These are phyloP conservation scores for Allium fistulosum DNA, from an alignment of 106 monocot genomes.

Conservation along the genomic window DNA sequence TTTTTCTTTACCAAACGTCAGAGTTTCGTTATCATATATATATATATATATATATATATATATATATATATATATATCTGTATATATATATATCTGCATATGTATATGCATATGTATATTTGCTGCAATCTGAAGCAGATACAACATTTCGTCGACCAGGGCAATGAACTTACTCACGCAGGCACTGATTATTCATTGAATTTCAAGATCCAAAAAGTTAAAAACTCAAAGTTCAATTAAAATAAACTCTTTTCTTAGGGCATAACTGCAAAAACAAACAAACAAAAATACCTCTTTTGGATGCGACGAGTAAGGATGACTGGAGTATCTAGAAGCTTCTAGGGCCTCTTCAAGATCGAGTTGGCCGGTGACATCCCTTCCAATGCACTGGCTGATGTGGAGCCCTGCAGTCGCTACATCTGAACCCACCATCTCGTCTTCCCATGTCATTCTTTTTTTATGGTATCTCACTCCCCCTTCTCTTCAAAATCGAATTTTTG, in stretches of 20 bases:
- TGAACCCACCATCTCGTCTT: slow-evolving; percentile 74
- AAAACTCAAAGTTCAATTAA: background rate
- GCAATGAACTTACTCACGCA: too few species aligned
- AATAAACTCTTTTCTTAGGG: background rate
- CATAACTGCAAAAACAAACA: background rate
- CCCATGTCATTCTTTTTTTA: slow-evolving; percentile 52
- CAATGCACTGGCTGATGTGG: slow-evolving; percentile 80
- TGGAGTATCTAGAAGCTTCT: slow-evolving; percentile 78
- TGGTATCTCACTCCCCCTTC: too few species aligned
- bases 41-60: too few species aligned
- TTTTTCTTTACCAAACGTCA: background rate
- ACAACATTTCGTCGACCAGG: too few species aligned
- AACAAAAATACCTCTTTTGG: slow-evolving; percentile 34
- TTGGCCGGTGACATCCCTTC: slow-evolving; percentile 56
- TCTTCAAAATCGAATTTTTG: background rate
- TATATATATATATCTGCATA: too few species aligned
- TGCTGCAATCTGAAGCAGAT: too few species aligned
- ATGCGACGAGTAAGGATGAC: slow-evolving; percentile 66
- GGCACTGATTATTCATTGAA: background rate
- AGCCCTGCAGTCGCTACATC: slow-evolving; percentile 83
- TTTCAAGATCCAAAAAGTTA: background rate
- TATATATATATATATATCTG: too few species aligned
- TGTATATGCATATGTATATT: too few species aligned
- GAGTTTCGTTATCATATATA: background rate
- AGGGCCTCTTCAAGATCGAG: slow-evolving; percentile 85